Percentiles rank a stretch among this genome's conserved stretches.
Conservation (phyloP, 176 grass and related monocot genomes). For the Aegilops bicornis region DNA sequence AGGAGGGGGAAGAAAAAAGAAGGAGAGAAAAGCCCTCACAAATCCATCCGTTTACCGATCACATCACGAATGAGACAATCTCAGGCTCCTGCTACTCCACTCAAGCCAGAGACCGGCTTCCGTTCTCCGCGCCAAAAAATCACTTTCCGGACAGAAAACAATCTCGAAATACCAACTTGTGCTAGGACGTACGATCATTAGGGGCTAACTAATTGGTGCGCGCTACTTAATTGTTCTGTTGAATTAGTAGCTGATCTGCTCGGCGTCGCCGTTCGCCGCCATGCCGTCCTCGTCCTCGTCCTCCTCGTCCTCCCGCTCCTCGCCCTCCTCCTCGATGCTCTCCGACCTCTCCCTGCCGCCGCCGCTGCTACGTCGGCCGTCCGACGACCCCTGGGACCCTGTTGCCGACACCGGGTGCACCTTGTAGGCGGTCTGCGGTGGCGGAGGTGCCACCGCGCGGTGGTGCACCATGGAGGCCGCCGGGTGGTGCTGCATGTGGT, state of each 20-base stretch:
- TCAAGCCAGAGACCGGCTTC: constrained; percentile 29
- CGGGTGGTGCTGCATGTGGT: constrained; percentile 60
- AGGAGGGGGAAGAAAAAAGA: not conserved
- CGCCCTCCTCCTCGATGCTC: constrained; percentile 83
- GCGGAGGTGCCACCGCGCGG: constrained; percentile 8
- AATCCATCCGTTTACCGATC: constrained; percentile 28
- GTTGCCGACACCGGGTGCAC: not conserved
- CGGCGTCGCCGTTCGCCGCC: constrained; percentile 15
- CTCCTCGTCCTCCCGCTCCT: constrained; percentile 42
- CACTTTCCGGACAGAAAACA: constrained; percentile 34
- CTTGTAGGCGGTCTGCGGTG: constrained; percentile 27
- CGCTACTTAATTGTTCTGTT: not conserved
- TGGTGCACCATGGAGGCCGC: constrained; percentile 33
- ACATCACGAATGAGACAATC: constrained; percentile 63
- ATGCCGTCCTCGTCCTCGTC: constrained; percentile 46
- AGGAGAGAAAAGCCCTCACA: constrained; percentile 13
- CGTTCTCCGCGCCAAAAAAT: constrained; percentile 65
- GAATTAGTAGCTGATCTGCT: constrained; percentile 26
- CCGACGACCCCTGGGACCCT: constrained; percentile 54
- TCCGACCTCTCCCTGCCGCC: constrained; percentile 67
- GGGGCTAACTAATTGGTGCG: not conserved
- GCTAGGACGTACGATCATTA: not conserved
- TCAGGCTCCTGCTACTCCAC: constrained; percentile 20
- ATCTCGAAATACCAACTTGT: not conserved
- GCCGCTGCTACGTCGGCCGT: constrained; percentile 41